Conservation (phyloP, 768 basidiomycete genomes). For the Leccinum olivaceopallidum region DNA sequence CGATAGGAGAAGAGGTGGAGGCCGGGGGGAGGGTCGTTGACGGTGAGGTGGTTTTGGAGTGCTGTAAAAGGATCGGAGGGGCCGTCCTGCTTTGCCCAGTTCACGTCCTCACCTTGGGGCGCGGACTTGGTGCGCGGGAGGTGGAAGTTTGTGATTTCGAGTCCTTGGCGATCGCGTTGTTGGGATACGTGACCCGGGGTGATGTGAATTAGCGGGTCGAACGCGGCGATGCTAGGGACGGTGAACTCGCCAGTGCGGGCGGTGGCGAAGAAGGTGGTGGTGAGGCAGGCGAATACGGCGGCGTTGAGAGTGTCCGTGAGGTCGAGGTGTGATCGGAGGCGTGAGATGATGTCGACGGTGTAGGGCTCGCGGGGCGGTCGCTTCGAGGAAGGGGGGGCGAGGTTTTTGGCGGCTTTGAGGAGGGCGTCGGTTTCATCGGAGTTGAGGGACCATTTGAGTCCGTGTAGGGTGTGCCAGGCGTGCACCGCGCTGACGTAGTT, state of each 20-base stretch:
- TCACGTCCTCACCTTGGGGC: neutral
- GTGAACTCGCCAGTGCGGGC: neutral
- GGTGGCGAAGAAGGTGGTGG: neutral
- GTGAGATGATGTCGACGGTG: neutral
- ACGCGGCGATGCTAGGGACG: fast-evolving
- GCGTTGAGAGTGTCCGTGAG: neutral
- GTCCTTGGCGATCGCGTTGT: neutral
- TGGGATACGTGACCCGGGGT: neutral
- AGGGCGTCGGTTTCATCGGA: neutral
- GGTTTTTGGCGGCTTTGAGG: neutral
- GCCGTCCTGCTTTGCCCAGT: neutral
- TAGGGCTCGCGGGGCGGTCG: neutral
- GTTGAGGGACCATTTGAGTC: no score
- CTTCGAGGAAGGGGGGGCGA: neutral
- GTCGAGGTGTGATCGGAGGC: neutral
- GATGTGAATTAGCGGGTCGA: neutral
- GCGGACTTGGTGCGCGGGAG: neutral
- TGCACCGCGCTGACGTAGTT: no score
- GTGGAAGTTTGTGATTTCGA: neutral
- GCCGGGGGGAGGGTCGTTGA: no score
- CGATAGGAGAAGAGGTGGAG: no score
- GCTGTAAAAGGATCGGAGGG: neutral
- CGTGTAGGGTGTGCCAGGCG: no score
- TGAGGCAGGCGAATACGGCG: neutral
- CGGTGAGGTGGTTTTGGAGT: fast-evolving